Conservation (phyloP, 2,329 filamentous ascomycete genomes). For the Aureobasidium zeae region DNA sequence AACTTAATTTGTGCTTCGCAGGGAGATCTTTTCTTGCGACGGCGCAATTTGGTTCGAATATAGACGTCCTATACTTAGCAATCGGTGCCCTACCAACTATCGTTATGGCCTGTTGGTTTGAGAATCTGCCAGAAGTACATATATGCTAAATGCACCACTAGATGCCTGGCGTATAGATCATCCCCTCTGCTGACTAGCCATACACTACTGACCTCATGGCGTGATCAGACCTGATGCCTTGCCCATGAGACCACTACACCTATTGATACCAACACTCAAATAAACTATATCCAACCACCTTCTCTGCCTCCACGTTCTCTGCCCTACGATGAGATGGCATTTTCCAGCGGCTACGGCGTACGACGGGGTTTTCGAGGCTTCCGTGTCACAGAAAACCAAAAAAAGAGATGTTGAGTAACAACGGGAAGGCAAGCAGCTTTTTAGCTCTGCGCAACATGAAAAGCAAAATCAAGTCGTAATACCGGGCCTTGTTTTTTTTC, state of each 20-base stretch:
- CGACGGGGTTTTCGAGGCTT: slow-evolving; percentile 14
- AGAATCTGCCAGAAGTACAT: too few relatives aligned
- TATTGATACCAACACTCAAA: too few relatives aligned
- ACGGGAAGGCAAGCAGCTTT: slow-evolving; percentile 3
- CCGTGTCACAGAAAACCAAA: slow-evolving; percentile 14
- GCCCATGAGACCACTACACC: too few relatives aligned
- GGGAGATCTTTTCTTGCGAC: too few relatives aligned
- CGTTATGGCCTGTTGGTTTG: too few relatives aligned
- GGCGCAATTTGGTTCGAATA: too few relatives aligned
- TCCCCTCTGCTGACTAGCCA: too few relatives aligned
- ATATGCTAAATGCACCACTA: too few relatives aligned
- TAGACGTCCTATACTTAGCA: slow-evolving; percentile 7
- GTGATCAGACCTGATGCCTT: too few relatives aligned
- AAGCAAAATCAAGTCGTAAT: slow-evolving; percentile 13
- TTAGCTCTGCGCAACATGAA: slow-evolving; percentile 14
- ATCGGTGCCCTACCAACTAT: too few relatives aligned
- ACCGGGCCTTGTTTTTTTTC: slow-evolving; percentile 9
- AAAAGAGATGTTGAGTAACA: slow-evolving; percentile 11
- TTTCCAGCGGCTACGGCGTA: slow-evolving; percentile 1
- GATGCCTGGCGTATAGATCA: too few relatives aligned
- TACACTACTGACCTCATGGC: too few relatives aligned
- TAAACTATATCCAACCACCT: slow-evolving; percentile 11
- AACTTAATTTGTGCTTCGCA: slow-evolving; percentile 12
- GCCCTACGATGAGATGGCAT: neutral
- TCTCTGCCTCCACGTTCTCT: slow-evolving; percentile 2